Base-by-base conservation (phyloP, 2,329 filamentous ascomycete species). In the Stagonosporopsis tanaceti region DNA sequence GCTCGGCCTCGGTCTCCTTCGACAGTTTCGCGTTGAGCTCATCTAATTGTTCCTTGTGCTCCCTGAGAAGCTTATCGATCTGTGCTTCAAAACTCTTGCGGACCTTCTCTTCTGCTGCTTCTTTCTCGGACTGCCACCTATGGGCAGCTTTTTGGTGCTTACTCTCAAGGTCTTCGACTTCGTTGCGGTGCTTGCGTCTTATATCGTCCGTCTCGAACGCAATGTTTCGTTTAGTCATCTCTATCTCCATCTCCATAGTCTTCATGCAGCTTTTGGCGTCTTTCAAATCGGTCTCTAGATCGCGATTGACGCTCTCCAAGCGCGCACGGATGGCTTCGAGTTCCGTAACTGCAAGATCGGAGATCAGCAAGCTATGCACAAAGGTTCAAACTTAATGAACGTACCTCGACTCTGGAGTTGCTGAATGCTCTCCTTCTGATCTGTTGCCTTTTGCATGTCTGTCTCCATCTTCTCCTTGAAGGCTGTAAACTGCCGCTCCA, bases 361-460 rank as follows among this genome's bases (percentile, higher is more conserved):
- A 8, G 4, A 12, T 47, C 12, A 46, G 45, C 27, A 22, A 24
- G 14, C 20, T 7, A 22, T 35, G 15, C 4, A 24, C 12, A 15
- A 50, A 22, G 4, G 8, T 25, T 6, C 24, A 12, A 11, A 12
- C n/a, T 15, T 3, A n/a, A 4, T 8, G 6, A 14, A 22, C 15
- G n/a, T 81, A 95, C 92, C 87, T 83, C 88, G 86, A 48, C 82
- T 84, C 72, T 94, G 96, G 63, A 91, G 89, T 9, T 91, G 67
- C 15, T 89, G 86, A 42, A 96, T 82, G 0, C 88, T 85, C 61
- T 95, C 89, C 66, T 94, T 92, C 59, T 92, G 81, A 5, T 82
- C 84, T 54, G 85, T 88, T 66, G 86, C 88, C 52, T 92, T 88
- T 38, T 84, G 84, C 11, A 89, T 83, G 22, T 90, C 88, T 30